Percentiles rank a stretch among this genome's conserved stretches.
Conservation (phyloP, 2,329 filamentous ascomycete genomes). For the Ascochyta pisi region DNA sequence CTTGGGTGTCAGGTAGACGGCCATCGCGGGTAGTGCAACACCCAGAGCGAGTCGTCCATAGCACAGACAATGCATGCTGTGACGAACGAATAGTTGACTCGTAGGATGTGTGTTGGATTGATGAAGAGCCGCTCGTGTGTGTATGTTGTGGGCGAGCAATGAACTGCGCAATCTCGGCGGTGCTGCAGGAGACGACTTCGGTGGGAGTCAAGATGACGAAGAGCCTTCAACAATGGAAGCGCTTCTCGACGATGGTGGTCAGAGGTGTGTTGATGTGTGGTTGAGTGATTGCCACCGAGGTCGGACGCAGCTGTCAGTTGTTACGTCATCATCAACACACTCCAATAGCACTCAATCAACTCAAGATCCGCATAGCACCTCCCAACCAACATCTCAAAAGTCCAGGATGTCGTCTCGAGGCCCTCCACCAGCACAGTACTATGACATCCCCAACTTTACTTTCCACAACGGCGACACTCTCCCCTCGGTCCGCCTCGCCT, state of each 20-base stretch:
- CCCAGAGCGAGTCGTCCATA: constrained; percentile 14
- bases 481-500: constrained; percentile 26
- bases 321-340: constrained; percentile 14
- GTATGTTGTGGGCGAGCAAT: neutral
- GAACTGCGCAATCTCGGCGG: neutral
- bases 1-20: constrained; percentile 12
- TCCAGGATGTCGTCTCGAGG: constrained; percentile 20
- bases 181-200: neutral
- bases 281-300: constrained; percentile 2
- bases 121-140: neutral
- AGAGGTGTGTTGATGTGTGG: neutral
- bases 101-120: neutral
- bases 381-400: neutral
- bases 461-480: constrained; percentile 27
- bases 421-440: constrained; percentile 20
- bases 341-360: neutral
- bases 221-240: neutral
- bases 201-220: neutral
- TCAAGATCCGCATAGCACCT: neutral
- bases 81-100: too few relatives aligned
- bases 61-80: constrained; percentile 7
- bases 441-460: constrained; percentile 26
- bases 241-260: neutral
- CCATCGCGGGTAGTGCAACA: constrained; percentile 7
- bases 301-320: neutral